Percentiles rank a stretch among this genome's conserved stretches.
Evolutionary conservation across 2,329 filamentous ascomycete genomes (phyloP).

Genomic region (Xylariaceae sp.): DNA sequence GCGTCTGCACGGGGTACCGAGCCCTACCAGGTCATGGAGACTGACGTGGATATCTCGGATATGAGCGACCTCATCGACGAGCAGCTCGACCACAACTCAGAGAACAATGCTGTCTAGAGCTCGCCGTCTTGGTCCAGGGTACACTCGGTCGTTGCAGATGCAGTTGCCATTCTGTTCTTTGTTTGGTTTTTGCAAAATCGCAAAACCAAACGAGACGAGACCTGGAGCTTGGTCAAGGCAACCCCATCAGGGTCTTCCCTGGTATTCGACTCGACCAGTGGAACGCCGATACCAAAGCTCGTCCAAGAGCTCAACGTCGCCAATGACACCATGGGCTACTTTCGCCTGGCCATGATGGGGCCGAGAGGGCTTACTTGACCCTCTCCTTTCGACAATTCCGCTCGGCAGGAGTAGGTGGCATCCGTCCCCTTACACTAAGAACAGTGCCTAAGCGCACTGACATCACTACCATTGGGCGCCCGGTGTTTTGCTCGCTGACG

Average conservation of each 20-base stretch:
- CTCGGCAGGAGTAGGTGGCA: slow-evolving; percentile 22
- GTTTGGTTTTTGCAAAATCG: too few species aligned
- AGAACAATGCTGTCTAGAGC: too few species aligned
- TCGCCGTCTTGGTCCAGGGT: too few species aligned
- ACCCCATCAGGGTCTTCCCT: slow-evolving; percentile 14
- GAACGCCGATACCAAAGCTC: slow-evolving; percentile 36
- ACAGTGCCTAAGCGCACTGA: slow-evolving; percentile 28
- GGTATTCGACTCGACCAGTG: slow-evolving; percentile 33
- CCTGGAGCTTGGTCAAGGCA: slow-evolving; percentile 14
- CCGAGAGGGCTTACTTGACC: slow-evolving; percentile 18
- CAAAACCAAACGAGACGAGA: slow-evolving; percentile 5
- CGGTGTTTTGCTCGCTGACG: too few species aligned
- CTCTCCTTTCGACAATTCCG: slow-evolving; percentile 27
- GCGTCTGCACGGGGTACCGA: too few species aligned
- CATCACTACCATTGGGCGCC: too few species aligned
- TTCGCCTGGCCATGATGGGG: slow-evolving; percentile 24
- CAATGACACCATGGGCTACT: slow-evolving; percentile 32
- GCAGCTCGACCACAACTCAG: too few species aligned
- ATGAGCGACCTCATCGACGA: too few species aligned
- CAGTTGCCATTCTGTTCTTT: too few species aligned
- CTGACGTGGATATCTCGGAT: too few species aligned
- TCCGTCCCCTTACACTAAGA: slow-evolving; percentile 30
- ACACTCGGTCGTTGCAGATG: not conserved
- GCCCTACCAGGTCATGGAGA: not conserved
- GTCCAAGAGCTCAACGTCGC: slow-evolving; percentile 33